Evolutionary conservation across 2,329 filamentous ascomycete genomes (phyloP).

Genomic region (Scedosporium dehoogii): DNA sequence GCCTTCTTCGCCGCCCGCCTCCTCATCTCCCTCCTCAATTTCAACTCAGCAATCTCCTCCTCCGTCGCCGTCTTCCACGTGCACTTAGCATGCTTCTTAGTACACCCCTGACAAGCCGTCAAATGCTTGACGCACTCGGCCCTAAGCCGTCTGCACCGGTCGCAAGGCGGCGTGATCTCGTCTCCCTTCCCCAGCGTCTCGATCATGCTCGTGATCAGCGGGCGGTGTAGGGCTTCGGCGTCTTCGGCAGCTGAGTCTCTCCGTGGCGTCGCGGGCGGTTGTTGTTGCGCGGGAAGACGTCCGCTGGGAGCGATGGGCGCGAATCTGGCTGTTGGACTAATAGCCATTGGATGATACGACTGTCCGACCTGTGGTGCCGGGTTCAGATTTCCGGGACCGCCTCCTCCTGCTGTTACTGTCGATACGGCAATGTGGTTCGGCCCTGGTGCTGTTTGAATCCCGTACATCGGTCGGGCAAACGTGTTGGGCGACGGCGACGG

Average conservation of each 20-base stretch:
- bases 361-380: background rate
- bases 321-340: constrained; percentile 4
- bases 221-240: constrained; percentile 23
- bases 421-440: background rate
- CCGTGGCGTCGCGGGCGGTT: constrained; percentile 18
- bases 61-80: constrained; percentile 74
- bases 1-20: background rate
- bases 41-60: constrained; percentile 40
- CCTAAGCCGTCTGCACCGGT: constrained; percentile 68
- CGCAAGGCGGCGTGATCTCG: constrained; percentile 70
- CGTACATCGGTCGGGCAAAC: background rate
- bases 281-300: constrained; percentile 14
- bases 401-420: background rate
- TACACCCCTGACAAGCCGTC: constrained; percentile 78
- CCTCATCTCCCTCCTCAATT: background rate
- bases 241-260: constrained; percentile 16
- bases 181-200: constrained; percentile 67
- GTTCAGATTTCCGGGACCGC: background rate
- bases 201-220: constrained; percentile 63
- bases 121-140: constrained; percentile 79
- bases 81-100: constrained; percentile 83
- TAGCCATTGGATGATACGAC: constrained; percentile 7
- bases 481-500: background rate
- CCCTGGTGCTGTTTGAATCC: background rate
- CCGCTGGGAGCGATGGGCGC: constrained; percentile 17